Conservation (phyloP, 2,329 filamentous ascomycete species). For the Trichoderma hamatum region DNA sequence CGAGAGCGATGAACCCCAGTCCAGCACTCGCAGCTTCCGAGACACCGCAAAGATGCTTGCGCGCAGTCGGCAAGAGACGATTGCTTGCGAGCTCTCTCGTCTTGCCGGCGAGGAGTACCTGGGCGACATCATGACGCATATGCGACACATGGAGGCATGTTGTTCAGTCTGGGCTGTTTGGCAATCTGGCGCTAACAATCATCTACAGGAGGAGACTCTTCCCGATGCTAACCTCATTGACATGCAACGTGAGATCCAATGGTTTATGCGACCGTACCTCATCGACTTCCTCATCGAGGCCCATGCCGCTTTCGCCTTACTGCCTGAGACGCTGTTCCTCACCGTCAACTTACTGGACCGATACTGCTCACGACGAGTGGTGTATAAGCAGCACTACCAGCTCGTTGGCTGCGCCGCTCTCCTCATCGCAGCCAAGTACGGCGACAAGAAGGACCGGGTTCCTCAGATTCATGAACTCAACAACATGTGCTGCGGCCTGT, state of each 20-base stretch:
- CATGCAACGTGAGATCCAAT: slow-evolving; percentile 98
- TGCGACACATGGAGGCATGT: slow-evolving; percentile 88
- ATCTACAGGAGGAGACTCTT: slow-evolving; percentile 71
- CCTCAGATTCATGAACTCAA: slow-evolving; percentile 95
- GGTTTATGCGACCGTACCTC: slow-evolving; percentile 98
- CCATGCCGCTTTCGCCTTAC: slow-evolving; percentile 88
- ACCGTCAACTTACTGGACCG: slow-evolving; percentile 95
- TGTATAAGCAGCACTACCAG: slow-evolving; percentile 99
- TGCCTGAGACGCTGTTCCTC: slow-evolving; percentile 93
- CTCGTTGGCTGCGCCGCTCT: slow-evolving; percentile 94
- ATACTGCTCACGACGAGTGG: slow-evolving; percentile 96
- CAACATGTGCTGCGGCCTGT: slow-evolving; percentile 98
- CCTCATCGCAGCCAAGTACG: slow-evolving; percentile 96
- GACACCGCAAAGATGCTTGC: slow-evolving; percentile 79
- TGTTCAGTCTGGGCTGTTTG: not conserved
- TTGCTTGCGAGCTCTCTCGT: slow-evolving; percentile 86
- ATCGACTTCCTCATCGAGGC: slow-evolving; percentile 98
- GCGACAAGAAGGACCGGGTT: slow-evolving; percentile 98
- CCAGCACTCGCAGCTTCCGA: slow-evolving; percentile 64
- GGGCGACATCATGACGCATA: slow-evolving; percentile 91
- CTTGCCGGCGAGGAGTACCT: slow-evolving; percentile 87
- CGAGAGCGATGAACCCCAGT: slow-evolving; percentile 55
- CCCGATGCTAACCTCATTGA: slow-evolving; percentile 97
- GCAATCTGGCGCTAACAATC: slow-evolving; percentile 33
- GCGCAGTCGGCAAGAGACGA: slow-evolving; percentile 81